Conservation (phyloP, 345 rosid genomes). For the Eucalyptus sp. region DNA sequence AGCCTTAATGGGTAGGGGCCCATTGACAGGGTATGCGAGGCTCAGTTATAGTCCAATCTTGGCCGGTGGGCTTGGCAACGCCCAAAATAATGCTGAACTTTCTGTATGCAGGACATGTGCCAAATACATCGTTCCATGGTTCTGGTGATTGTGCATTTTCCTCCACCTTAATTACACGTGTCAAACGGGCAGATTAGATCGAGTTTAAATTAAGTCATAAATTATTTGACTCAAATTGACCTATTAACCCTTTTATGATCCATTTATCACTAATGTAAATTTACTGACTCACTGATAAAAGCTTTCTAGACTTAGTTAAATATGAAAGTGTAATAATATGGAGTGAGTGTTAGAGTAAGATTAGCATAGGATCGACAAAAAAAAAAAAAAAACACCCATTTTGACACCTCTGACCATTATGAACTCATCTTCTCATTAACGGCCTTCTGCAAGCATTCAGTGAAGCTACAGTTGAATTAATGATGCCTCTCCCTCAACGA, state of each 20-base stretch:
- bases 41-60: background rate
- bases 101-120: background rate
- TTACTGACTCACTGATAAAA: fast-evolving
- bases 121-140: background rate
- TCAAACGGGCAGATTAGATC: fast-evolving
- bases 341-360: too few species aligned
- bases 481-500: background rate
- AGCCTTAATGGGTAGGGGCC: background rate
- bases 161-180: background rate
- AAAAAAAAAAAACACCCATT: too few species aligned
- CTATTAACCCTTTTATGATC: fast-evolving
- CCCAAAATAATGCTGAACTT: background rate
- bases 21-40: background rate
- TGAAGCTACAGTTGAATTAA: background rate
- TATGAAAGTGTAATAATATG: too few species aligned
- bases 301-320: too few species aligned
- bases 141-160: background rate
- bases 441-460: background rate
- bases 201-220: too few species aligned
- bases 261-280: too few species aligned
- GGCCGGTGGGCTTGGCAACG: background rate
- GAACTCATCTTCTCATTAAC: background rate
- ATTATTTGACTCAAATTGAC: too few species aligned
- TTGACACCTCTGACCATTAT: too few species aligned
- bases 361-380: too few species aligned